Base-by-base conservation (phyloP, 352 stramenopile genomes). In the Phytophthora pinifolia region DNA sequence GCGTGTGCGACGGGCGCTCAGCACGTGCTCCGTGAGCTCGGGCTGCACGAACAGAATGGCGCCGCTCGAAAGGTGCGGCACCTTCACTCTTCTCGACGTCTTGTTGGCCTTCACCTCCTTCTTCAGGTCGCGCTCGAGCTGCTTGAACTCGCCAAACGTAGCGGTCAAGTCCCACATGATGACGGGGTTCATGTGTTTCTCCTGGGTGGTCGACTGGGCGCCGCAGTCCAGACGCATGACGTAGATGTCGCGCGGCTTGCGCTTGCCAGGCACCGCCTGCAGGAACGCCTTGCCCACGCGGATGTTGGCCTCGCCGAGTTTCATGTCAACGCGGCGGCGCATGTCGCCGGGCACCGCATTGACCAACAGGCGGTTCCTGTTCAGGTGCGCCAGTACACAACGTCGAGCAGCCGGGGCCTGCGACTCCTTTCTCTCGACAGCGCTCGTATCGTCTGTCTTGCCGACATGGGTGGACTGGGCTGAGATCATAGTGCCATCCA, bases 81-180 rank as follows among this genome's bases (percentile, higher is more conserved):
- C 75, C 12, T 62, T 80, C 5, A 59, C 54, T n/a, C n/a, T n/a
- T n/a, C n/a, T n/a, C n/a, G n/a, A n/a, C 9, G 78, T 48, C 45
- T 82, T 74, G 50, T 88, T 89, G 49, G 60, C 45, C 65, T 83
- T 71, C 15, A 83, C 38, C 39, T 93, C 83, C 47, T 73, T 70
- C 54, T 83, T 86, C 15, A 93, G 47, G n/a, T 75, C 70, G 27
- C 70, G 75, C 46, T 90, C 76, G 34, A 93, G 67, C 46, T 72
- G 72, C 53, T 87, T 76, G 63, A 93, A 92, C 31, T 93, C 83
- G 25, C 74, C 62, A 60, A 91, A 92, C 1, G 81, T 83, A 34
- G 81, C 79, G 10, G 81, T 90, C 14, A 93, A 34, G 39, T 93
- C 83, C 83, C 83, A 93, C 83, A 93, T 92, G 31, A 92, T 69